Percentiles rank a stretch among this genome's conserved stretches.
These are phyloP conservation scores for Penicillium hordei DNA, from an alignment of 2,329 filamentous ascomycete species.

Conservation along the genomic window DNA sequence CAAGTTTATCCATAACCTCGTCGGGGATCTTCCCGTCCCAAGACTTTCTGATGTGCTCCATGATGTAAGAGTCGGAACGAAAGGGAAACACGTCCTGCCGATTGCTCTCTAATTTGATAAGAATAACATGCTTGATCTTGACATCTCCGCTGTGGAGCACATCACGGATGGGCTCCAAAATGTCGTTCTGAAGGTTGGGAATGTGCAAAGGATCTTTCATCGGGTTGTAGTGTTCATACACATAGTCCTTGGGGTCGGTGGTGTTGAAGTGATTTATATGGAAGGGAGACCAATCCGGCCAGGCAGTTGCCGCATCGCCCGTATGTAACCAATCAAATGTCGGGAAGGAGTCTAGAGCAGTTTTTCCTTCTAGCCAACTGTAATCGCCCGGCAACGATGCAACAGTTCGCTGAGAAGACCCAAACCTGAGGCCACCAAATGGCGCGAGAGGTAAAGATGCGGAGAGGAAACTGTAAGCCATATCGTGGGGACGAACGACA, in stretches of 20 bases:
- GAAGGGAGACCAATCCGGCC: constrained; percentile 17
- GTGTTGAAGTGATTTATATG: background rate
- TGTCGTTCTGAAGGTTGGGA: constrained; percentile 15
- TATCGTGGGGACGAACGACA: constrained; percentile 14
- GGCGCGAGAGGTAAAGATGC: constrained; percentile 20
- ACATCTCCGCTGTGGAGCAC: constrained; percentile 25
- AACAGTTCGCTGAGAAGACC: constrained; percentile 4
- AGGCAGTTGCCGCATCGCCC: constrained; percentile 4
- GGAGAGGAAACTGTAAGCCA: constrained; percentile 19
- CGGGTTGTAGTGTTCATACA: constrained; percentile 14
- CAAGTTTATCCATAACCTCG: constrained; percentile 23
- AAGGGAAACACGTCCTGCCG: constrained; percentile 48
- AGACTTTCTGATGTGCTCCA: constrained; percentile 37
- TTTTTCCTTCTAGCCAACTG: constrained; percentile 16
- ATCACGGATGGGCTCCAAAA: constrained; percentile 14
- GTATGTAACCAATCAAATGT: constrained; percentile 18
- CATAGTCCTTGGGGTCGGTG: background rate
- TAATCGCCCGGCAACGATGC: constrained; percentile 10
- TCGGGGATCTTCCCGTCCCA: constrained; percentile 36
- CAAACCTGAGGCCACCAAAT: constrained; percentile 12
- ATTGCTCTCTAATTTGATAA: constrained; percentile 47
- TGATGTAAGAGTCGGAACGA: constrained; percentile 37
- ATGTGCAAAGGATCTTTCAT: constrained; percentile 16
- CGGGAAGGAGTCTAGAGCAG: constrained; percentile 13
- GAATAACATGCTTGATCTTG: constrained; percentile 44